Evolutionary conservation across 441 rosid genomes (phyloP), one percentile per base, ranked within the genome.

Genomic region (Erysimum cheiri): DNA sequence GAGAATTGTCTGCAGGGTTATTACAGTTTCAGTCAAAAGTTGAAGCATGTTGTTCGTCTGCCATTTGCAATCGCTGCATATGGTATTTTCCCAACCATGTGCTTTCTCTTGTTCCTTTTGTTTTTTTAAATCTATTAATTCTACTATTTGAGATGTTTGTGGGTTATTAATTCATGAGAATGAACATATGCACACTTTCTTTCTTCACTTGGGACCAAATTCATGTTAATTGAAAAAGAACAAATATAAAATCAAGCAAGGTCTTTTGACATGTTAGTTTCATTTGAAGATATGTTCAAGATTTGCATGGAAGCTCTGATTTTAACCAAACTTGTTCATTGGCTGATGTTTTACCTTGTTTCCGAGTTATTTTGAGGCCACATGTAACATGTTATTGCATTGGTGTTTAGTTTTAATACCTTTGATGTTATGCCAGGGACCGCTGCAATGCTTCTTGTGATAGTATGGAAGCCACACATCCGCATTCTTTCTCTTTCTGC

Each of bases 21-120:
- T 75, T 94, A 91, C 79, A 91, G 96, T 85, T 94, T 91, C 87
- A 94, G 98, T 81, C 96, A 92, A 86, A 94, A 94, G 83, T 78
- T 94, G 83, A 91, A 94, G 95, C 91, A 94, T 78, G 76, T 94
- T 75, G 97, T 91, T 70, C 96, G 93, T 41, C 83, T 91, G 47
- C 96, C 97, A 37, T 94, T 94, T 80, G 96, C 97, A 60, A 82
- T 91, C 60, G 81, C 90, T 73, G 88, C 97, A 17, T 91, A 94
- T 78, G 98, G 97, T 91, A 81, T 68, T 28, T 46, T 8, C 41
- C 46, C 6, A 48, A 47, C 31, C 41, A 64, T 57, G 22, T 26
- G 37, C 1, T 68, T 19, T 73, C 12, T 15, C 29, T 22, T 53
- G 32, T 58, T 17, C 46, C 24, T 64, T 35, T 49, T 53, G 3